Base-by-base conservation (phyloP, 2,329 filamentous ascomycete species). In the Neonectria ditissima region DNA sequence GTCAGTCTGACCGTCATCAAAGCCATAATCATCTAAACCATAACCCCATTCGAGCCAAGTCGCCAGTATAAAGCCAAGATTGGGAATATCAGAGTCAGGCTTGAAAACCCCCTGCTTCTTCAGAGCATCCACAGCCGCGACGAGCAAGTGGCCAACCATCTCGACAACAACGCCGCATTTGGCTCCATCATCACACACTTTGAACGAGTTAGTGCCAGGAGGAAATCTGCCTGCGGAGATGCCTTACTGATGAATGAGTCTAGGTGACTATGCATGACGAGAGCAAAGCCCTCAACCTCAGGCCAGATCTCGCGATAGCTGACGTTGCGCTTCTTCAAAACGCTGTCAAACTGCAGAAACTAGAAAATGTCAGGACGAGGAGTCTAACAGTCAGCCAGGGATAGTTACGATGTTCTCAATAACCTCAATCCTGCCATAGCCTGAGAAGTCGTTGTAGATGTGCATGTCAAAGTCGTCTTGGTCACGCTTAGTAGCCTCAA, bases 401-500 rank as follows among this genome's bases (percentile, higher is more conserved):
- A 6, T 77, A 62, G 62, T 57, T 50, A 68, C 70, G 2, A 69
- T 55, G 55, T 84, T 84, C 68, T 84, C 75, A 5, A 83, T 24
- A 0, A 81, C 66, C 71, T 85, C 81, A 0, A 84, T 44, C 8
- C 73, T 55, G 1, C 82, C 82, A 47, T 81, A 83, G 4, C 62
- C 72, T 5, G 55, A 68, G 50, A 79, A 79, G 63, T 83, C 79
- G 55, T 83, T 84, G 69, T 76, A 82, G 2, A 78, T 78, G 67
- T 82, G 73, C 78, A 84, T 80, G 7, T 18, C 18, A 44, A 84
- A 83, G 39, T 63, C 63, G 51, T 84, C 81, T 2, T 78, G 80
- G 52, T 72, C 66, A 16, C 62, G 63, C 43, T 73, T 73, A 37
- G 56, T 22, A 16, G 59, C 48, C 28, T 73, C 72, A 9, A 61